Base-by-base conservation (phyloP, 768 basidiomycete genomes). In the Suillus lakei region DNA sequence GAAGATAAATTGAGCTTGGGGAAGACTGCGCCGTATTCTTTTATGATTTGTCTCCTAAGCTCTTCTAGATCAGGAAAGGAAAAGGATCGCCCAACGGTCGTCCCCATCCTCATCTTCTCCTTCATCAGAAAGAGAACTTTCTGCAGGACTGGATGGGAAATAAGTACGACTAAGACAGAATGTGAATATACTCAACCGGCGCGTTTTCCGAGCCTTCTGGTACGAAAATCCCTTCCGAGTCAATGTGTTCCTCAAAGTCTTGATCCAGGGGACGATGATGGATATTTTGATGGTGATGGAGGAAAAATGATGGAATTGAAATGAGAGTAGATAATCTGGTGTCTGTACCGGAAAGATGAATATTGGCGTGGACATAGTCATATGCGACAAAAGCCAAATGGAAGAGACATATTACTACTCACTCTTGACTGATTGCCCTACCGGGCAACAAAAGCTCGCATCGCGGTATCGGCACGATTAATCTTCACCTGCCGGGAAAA, bases 1-100 rank as follows among this genome's bases (percentile, higher is more conserved):
- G 93, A 90, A 5, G 95, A 93, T 79, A 96, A 98, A 73, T 98
- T 98, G 62, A 99, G 87, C 78, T 99, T 99, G 1, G 96, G 95
- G 74, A 99, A 99, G 36, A 98, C 91, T 12, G 90, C 90, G 4
- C 87, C 91, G 75, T 92, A 95, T 63, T 84, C 77, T 51, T 79
- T 70, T 18, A 98, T 81, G 48, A 83, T 85, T 16, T 80, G 74
- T 56, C 92, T 80, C 66, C 98, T 96, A 64, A 80, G 80, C 15
- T 79, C 78, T 71, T 95, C 94, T 21, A 98, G 79, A 54, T 89
- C 89, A 0, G 95, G 94, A 73, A 99, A 96, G 4, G 90, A 80
- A 70, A 87, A 93, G 28, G 68, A 77, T 56, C 71, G 77, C 3
- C 63, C 64, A 3, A 77, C 72, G 3, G n/a, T n/a, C n/a, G n/a